Evolutionary conservation across 2,329 filamentous ascomycete genomes (phyloP).

Genomic region (Trichoderma harzianum): DNA sequence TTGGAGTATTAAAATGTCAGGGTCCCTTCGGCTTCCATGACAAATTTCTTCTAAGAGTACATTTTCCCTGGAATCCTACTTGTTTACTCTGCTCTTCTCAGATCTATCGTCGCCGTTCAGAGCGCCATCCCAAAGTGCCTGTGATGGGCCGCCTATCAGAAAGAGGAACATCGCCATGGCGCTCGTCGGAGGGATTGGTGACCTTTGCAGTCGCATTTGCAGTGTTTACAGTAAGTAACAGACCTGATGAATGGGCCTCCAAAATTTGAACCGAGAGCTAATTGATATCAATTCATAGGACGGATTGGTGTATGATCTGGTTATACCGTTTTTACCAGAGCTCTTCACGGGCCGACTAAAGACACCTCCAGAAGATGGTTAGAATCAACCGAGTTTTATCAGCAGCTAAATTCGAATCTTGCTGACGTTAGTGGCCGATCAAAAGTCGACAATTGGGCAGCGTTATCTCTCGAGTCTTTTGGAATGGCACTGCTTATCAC

Average conservation of each 20-base stretch:
- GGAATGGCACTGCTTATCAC: conserved; percentile 16
- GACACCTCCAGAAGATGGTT: conserved; percentile 15
- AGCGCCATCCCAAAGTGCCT: not conserved
- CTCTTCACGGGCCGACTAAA: conserved; percentile 15
- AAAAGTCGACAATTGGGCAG: conserved; percentile 16
- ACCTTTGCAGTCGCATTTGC: conserved; percentile 16
- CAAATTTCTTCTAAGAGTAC: too few species aligned
- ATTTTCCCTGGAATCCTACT: not conserved
- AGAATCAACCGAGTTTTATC: not conserved
- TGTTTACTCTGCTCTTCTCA: not conserved
- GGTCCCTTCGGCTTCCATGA: not conserved
- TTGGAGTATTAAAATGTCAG: not conserved
- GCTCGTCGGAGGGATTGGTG: conserved; percentile 8
- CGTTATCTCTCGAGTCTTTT: conserved; percentile 15
- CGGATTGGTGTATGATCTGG: conserved; percentile 14
- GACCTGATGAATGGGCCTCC: not conserved
- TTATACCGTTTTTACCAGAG: conserved; percentile 17
- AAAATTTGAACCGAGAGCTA: not conserved
- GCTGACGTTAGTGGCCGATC: not conserved
- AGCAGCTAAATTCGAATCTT: not conserved
- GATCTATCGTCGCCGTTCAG: not conserved
- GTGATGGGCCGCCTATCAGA: not conserved
- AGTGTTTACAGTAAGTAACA: conserved; percentile 5
- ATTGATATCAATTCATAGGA: not conserved
- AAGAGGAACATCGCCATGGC: not conserved